Evolutionary conservation across 1,284 basidiomycete genomes (phyloP), one percentile per base, ranked within the genome.

Genomic region (Kalmanozyma brasiliensis): DNA sequence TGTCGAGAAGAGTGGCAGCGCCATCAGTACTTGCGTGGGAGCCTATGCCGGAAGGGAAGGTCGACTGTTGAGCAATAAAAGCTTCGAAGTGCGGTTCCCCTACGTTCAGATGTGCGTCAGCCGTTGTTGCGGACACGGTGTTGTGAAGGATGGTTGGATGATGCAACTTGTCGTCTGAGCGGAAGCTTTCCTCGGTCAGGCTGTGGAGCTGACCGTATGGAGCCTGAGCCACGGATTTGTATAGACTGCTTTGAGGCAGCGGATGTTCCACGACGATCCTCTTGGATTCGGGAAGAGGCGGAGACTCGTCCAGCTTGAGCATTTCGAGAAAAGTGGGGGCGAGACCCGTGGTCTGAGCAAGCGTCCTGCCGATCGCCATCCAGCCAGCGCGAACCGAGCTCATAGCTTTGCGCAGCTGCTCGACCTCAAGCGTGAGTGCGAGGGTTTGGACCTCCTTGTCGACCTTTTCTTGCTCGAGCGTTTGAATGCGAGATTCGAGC

Each of bases 401-500:
- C 8, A 75, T 41, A n/a, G 74, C 72, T 36, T 77, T 62, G n/a
- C 70, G 73, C 2, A 74, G 60, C 26, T 66, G 59, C n/a, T 44
- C 61, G 47, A 76, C 44, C 24, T 74, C 60, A n/a, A 61, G 63
- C 16, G 38, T 36, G 32, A 76, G 68, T 9, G 47, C 51, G 14
- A 53, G 19, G 16, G 55, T 57, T 0, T 57, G 53, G 8, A 77
- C 48, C 4, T 48, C 38, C 20, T 67, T 67, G 26, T 76, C 52
- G 1, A 59, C 59, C 22, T 71, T 68, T 43, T 80, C 77, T 11
- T 53, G 48, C 46, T 81, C 79, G 8, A 81, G 60, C 11, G 44
- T 29, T 8, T 74, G 64, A 5, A 81, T 65, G 24, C 73, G 71
- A 33, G 63, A 53, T 49, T 81, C 79, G 22, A 81, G 61, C 46